These are phyloP conservation scores for Phaeosphaeriaceae sp. DNA, from an alignment of 2,329 filamentous ascomycete species.

Conservation along the genomic window DNA sequence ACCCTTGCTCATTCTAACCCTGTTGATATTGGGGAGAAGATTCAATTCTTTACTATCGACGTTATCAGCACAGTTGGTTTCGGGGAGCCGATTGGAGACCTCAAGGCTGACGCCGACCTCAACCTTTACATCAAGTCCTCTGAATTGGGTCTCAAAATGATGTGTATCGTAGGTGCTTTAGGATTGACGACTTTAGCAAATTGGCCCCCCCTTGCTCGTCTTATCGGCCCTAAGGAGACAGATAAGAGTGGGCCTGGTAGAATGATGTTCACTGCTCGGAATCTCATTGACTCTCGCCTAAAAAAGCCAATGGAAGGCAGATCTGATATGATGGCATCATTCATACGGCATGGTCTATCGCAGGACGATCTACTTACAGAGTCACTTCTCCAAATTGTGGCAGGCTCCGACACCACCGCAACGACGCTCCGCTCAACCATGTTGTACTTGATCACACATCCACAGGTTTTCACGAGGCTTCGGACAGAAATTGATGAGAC, in stretches of 20 bases:
- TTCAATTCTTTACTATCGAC: slow-evolving; percentile 62
- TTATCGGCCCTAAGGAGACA: slow-evolving; percentile 41
- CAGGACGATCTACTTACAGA: slow-evolving; percentile 49
- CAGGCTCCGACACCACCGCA: slow-evolving; percentile 64
- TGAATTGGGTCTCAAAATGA: slow-evolving; percentile 30
- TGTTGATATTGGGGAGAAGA: slow-evolving; percentile 55
- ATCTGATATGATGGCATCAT: slow-evolving; percentile 61
- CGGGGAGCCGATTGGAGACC: slow-evolving; percentile 57
- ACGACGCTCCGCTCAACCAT: slow-evolving; percentile 60
- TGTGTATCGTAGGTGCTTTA: slow-evolving; percentile 8
- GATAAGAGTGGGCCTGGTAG: slow-evolving; percentile 30
- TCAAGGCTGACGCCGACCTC: slow-evolving; percentile 56
- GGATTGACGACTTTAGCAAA: slow-evolving; percentile 20
- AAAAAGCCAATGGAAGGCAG: slow-evolving; percentile 51
- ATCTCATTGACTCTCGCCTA: slow-evolving; percentile 26
- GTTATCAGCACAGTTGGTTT: slow-evolving; percentile 61
- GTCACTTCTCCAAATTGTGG: slow-evolving; percentile 55
- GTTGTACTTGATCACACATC: slow-evolving; percentile 58
- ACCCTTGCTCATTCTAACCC: slow-evolving; percentile 13
- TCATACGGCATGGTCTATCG: slow-evolving; percentile 54
- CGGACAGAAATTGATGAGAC: slow-evolving; percentile 54
- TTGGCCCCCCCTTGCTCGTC: slow-evolving; percentile 24
- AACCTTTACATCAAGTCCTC: slow-evolving; percentile 53
- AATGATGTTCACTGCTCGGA: slow-evolving; percentile 26
- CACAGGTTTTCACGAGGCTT: slow-evolving; percentile 53